Conservation (phyloP, 2,329 filamentous ascomycete species). For the Polytolypa hystricis region DNA sequence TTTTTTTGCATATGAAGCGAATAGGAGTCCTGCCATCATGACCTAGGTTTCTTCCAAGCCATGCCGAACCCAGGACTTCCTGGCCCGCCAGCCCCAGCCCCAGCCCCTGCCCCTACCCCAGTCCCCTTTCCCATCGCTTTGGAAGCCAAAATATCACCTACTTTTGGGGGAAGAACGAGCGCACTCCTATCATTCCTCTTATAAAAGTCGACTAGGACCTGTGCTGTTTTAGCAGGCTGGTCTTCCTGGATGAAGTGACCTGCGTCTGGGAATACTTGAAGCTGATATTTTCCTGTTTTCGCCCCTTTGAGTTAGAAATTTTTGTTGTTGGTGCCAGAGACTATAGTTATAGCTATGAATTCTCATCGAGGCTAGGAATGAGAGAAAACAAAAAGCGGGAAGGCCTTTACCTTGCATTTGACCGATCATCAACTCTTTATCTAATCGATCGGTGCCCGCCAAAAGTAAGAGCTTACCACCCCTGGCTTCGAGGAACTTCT, state of each 20-base stretch:
- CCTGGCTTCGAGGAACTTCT: conserved; percentile 70
- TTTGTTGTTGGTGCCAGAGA: not conserved
- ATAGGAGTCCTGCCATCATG: not conserved
- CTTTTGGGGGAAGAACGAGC: conserved; percentile 83
- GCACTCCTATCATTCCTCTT: conserved; percentile 77
- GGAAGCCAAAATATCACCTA: conserved; percentile 53
- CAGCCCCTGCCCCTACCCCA: conserved; percentile 8
- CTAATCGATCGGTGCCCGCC: conserved; percentile 78
- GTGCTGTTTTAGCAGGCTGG: conserved; percentile 77
- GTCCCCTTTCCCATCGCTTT: conserved; percentile 30
- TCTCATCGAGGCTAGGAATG: too few species aligned
- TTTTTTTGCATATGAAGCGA: too few species aligned
- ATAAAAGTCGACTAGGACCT: conserved; percentile 80
- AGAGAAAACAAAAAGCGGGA: too few species aligned
- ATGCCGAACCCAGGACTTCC: too few species aligned
- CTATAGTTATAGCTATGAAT: too few species aligned
- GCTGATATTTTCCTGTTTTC: conserved; percentile 67
- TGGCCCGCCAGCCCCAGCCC: not conserved
- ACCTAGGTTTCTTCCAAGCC: not conserved
- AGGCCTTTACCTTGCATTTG: conserved; percentile 74
- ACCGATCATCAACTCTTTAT: conserved; percentile 86
- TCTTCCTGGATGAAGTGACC: conserved; percentile 98
- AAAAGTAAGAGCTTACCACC: conserved; percentile 78
- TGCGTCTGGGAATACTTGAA: conserved; percentile 88
- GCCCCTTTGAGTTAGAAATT: too few species aligned